These are phyloP conservation scores for Raphanus raphanistrum DNA, from an alignment of 345 rosid genomes.

Conservation along the genomic window DNA sequence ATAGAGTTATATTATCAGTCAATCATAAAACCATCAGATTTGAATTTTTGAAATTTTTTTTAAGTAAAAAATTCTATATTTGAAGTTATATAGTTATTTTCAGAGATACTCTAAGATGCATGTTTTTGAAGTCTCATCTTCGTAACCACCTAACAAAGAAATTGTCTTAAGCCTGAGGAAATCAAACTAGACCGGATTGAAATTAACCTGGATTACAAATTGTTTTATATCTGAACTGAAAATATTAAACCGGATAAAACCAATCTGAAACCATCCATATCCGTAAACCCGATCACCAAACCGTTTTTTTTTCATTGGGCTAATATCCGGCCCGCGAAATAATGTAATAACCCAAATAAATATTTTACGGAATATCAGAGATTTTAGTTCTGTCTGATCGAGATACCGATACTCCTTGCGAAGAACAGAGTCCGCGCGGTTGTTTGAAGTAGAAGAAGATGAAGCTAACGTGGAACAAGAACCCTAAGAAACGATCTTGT, in stretches of 20 bases:
- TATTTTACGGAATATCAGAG: background rate
- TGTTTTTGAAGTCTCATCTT: no score
- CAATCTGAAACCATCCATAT: background rate
- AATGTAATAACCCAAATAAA: background rate
- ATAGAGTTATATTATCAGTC: no score
- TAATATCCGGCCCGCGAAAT: background rate
- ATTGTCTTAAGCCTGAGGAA: no score
- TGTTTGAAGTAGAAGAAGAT: slow-evolving; percentile 47
- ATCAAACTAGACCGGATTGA: background rate
- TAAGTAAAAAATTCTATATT: no score
- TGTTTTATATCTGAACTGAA: background rate
- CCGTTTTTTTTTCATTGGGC: background rate
- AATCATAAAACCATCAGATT: no score
- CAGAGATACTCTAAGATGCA: no score
- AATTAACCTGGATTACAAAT: background rate
- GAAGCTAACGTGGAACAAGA: slow-evolving; percentile 78
- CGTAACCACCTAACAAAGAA: no score
- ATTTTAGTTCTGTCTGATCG: background rate
- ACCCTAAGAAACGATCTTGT: slow-evolving; percentile 62
- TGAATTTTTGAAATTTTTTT: no score
- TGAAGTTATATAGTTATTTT: no score
- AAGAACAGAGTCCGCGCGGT: background rate
- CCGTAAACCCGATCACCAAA: background rate
- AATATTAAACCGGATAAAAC: background rate
- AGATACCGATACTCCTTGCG: background rate